Percentiles rank a stretch among this genome's conserved stretches.
Conservation (phyloP, 768 basidiomycete genomes). For the Tricholoma hemisulphureum region DNA sequence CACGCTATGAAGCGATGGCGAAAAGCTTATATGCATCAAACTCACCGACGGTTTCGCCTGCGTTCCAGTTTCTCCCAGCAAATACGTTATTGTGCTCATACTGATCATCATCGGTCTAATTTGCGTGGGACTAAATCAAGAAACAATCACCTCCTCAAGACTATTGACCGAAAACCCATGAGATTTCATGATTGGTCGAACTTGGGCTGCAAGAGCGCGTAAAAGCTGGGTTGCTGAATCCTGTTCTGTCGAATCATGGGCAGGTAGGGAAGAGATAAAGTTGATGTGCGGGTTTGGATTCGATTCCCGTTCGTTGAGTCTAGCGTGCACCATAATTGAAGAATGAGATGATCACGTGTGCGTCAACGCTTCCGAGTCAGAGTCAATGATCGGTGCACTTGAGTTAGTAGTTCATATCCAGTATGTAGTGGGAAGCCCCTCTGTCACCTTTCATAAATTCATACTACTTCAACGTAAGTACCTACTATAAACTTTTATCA, state of each 20-base stretch:
- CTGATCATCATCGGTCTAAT: slow-evolving; percentile 33
- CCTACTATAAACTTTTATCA: no score
- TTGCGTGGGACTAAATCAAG: neutral
- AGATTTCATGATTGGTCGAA: slow-evolving; percentile 77
- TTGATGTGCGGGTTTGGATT: slow-evolving; percentile 79
- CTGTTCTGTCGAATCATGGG: slow-evolving; percentile 39
- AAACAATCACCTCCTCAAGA: slow-evolving; percentile 70
- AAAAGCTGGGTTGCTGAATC: slow-evolving; percentile 72
- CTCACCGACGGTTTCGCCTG: slow-evolving; percentile 74
- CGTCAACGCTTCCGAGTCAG: no score
- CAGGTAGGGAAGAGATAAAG: slow-evolving; percentile 64
- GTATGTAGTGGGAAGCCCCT: no score
- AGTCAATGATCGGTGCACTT: no score
- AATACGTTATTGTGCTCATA: slow-evolving; percentile 80
- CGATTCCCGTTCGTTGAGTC: slow-evolving; percentile 63
- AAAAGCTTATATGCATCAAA: neutral
- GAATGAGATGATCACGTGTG: no score
- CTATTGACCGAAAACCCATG: slow-evolving; percentile 77
- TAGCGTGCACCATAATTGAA: slow-evolving; percentile 65
- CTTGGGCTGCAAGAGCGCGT: slow-evolving; percentile 79
- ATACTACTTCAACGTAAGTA: no score
- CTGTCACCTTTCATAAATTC: no score
- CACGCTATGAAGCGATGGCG: neutral
- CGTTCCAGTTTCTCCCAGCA: slow-evolving; percentile 82
- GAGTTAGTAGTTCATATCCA: no score